Evolutionary conservation across 352 stramenopile genomes (phyloP).

Genomic region (Pythium plurisporium): DNA sequence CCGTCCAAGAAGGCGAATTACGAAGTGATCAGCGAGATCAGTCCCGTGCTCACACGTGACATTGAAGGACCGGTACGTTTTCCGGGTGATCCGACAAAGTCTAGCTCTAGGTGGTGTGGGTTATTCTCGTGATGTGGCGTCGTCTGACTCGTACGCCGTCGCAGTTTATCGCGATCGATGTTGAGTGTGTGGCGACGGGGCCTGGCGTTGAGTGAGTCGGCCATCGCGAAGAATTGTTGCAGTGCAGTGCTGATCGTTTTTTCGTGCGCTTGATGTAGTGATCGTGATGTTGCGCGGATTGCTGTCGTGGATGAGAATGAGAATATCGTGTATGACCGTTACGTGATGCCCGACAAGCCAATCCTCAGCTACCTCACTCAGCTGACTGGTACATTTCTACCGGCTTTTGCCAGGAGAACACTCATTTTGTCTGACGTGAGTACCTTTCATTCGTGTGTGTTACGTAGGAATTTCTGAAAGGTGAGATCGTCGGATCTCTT

Average conservation of each 20-base stretch:
- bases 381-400: slow-evolving; percentile 49
- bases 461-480: slow-evolving; percentile 78
- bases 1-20: slow-evolving; percentile 54
- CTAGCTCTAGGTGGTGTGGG: neutral
- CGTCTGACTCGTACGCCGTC: neutral
- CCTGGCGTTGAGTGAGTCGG: slow-evolving; percentile 59
- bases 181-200: slow-evolving; percentile 91
- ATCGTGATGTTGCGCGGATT: slow-evolving; percentile 88
- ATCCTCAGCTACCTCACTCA: slow-evolving; percentile 91
- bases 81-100: slow-evolving; percentile 2
- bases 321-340: slow-evolving; percentile 79
- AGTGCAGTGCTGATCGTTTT: neutral
- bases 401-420: neutral
- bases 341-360: slow-evolving; percentile 81
- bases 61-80: slow-evolving; percentile 69
- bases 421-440: no score
- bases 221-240: neutral
- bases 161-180: slow-evolving; percentile 90
- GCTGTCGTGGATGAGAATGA: slow-evolving; percentile 87
- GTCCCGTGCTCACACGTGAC: slow-evolving; percentile 67
- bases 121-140: neutral
- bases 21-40: slow-evolving; percentile 72
- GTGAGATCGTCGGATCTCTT: slow-evolving; percentile 23
- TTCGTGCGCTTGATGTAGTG: slow-evolving; percentile 31
- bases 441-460: no score